Percentiles rank a stretch among this genome's conserved stretches.
Evolutionary conservation across 768 basidiomycete genomes (phyloP).

Genomic region (Boletus pseudo-olivaceus): DNA sequence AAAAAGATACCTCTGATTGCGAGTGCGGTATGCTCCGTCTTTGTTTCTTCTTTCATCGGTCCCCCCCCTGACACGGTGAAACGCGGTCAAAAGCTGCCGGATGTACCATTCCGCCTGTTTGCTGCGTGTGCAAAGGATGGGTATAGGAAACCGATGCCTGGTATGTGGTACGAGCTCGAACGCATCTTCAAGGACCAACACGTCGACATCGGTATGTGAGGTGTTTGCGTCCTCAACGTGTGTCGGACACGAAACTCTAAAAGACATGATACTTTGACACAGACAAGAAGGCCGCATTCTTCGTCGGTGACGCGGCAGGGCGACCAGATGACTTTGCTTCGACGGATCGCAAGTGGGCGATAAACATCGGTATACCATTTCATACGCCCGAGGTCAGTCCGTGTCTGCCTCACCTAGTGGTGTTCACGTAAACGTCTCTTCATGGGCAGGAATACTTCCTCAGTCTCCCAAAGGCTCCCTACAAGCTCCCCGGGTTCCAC

Average conservation of each 20-base stretch:
- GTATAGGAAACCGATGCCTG: constrained; percentile 83
- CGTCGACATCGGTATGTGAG: constrained; percentile 57
- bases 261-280: not conserved
- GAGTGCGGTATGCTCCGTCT: constrained; percentile 43
- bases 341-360: constrained; percentile 83
- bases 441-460: constrained; percentile 76
- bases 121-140: constrained; percentile 74
- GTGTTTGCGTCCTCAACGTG: too few species aligned
- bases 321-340: constrained; percentile 72
- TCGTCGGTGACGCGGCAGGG: constrained; percentile 90
- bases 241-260: not conserved
- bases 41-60: not conserved
- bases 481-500: constrained; percentile 64
- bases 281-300: constrained; percentile 71
- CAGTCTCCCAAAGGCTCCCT: constrained; percentile 39
- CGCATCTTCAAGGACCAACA: constrained; percentile 55
- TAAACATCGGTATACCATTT: constrained; percentile 71
- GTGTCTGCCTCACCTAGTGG: not conserved
- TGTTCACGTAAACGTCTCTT: not conserved
- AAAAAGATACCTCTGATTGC: constrained; percentile 71
- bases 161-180: constrained; percentile 79
- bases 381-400: constrained; percentile 74
- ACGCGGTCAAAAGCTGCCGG: constrained; percentile 48
- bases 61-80: not conserved
- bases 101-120: constrained; percentile 72